phyloP scores from a whole-genome alignment of 176 grass and related monocot genomes.

The Neostapfia colusana region DNA sequence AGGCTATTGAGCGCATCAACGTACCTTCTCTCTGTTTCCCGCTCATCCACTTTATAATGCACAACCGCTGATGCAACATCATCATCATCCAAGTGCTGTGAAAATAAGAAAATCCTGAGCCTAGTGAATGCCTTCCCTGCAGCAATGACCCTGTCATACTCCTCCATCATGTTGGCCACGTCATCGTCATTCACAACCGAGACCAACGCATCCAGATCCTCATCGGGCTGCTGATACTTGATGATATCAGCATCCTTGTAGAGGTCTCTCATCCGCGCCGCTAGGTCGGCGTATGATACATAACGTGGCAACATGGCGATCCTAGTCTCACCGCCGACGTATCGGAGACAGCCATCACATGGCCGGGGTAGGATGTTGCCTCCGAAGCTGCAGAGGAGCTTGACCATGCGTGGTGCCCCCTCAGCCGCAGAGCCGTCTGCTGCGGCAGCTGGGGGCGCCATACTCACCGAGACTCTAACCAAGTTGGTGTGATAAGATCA shows the following conservation, averaged over 20 bases:
- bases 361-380: conserved; percentile 88
- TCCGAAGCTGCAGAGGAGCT: conserved; percentile 93
- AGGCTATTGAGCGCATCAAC: conserved; percentile 89
- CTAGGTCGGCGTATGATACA: conserved; percentile 53
- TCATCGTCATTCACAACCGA: conserved; percentile 95
- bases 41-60: conserved; percentile 61
- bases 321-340: conserved; percentile 82
- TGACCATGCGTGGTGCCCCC: conserved; percentile 58
- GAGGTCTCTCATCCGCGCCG: conserved; percentile 65
- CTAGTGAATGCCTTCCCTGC: conserved; percentile 61
- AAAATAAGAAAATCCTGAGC: conserved; percentile 89
- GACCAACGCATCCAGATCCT: conserved; percentile 89
- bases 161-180: conserved; percentile 98
- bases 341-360: conserved; percentile 68
- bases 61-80: conserved; percentile 42
- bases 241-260: conserved; percentile 74
- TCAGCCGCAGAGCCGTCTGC: conserved; percentile 23
- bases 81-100: conserved; percentile 62
- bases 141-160: conserved; percentile 89
- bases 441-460: conserved; percentile 26
- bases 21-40: conserved; percentile 83
- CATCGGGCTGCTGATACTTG: conserved; percentile 96
- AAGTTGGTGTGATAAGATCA: conserved; percentile 21
- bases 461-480: conserved; percentile 10
- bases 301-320: conserved; percentile 62